A percentile compares a stretch with the other conserved stretches of the same genome.
These are phyloP conservation scores for Rhizophora mangle DNA, from an alignment of 345 rosid genomes.

Conservation along the genomic window DNA sequence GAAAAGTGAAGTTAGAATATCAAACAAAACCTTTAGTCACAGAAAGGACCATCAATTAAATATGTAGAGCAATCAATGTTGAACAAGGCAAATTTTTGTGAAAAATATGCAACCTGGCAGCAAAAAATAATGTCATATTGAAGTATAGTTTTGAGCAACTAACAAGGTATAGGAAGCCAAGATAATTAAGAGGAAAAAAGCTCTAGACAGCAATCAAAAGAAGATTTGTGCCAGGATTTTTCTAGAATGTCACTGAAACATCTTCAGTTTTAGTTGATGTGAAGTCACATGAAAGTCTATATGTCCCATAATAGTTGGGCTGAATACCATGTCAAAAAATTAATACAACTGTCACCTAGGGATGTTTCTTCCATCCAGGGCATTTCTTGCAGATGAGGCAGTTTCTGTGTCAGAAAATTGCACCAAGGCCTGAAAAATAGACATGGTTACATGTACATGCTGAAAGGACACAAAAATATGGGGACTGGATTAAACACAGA, in stretches of 20 bases:
- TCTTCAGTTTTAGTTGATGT: constrained; percentile 17
- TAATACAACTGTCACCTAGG: constrained; percentile 92
- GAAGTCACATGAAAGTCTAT: constrained; percentile 21
- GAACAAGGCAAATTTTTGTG: too few species aligned
- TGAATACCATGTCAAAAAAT: constrained; percentile 57
- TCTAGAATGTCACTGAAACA: constrained; percentile 10
- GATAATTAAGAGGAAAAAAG: constrained; percentile 1
- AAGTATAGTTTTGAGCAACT: too few species aligned
- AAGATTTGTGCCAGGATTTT: background rate
- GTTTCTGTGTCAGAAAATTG: constrained; percentile 92
- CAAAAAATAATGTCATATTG: background rate
- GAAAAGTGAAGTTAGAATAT: constrained; percentile 16
- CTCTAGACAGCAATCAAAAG: background rate
- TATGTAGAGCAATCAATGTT: too few species aligned
- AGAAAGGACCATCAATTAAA: too few species aligned
- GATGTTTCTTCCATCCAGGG: constrained; percentile 93
- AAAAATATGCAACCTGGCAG: too few species aligned
- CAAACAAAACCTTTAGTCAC: background rate
- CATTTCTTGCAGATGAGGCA: constrained; percentile 81
- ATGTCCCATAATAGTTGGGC: constrained; percentile 43
- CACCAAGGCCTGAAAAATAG: constrained; percentile 78
- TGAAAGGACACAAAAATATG: constrained; percentile 8
- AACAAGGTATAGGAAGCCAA: too few species aligned
- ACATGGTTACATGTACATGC: constrained; percentile 13
- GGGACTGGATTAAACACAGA: background rate